phyloP scores from a whole-genome alignment of 768 basidiomycete species.

The Hebeloma cylindrosporum region DNA sequence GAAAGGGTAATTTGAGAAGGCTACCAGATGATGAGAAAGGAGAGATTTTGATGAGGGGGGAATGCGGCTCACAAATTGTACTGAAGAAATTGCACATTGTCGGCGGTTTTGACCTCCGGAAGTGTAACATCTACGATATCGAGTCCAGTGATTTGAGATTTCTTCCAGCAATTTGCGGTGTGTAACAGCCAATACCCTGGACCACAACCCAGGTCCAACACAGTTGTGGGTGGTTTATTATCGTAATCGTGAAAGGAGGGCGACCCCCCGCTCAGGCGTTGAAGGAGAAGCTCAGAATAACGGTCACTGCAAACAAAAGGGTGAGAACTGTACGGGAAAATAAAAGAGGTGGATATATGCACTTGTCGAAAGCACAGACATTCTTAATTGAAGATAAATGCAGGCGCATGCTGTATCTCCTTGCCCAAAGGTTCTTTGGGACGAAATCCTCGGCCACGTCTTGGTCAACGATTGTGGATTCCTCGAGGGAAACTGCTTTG shows the following conservation, averaged over 20 bases:
- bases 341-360: slow-evolving; percentile 23
- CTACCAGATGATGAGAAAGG: slow-evolving; percentile 37
- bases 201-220: slow-evolving; percentile 80
- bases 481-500: slow-evolving; percentile 22
- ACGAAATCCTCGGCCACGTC: slow-evolving; percentile 22
- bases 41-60: not conserved
- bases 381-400: slow-evolving; percentile 53
- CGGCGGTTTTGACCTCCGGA: slow-evolving; percentile 34
- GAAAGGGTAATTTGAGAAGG: slow-evolving; percentile 59
- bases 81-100: slow-evolving; percentile 53
- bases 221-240: slow-evolving; percentile 47
- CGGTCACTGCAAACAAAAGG: slow-evolving; percentile 50
- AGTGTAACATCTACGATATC: slow-evolving; percentile 56
- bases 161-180: slow-evolving; percentile 62
- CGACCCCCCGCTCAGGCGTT: slow-evolving; percentile 51
- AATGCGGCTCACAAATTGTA: slow-evolving; percentile 63
- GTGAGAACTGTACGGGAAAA: slow-evolving; percentile 3
- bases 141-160: slow-evolving; percentile 59
- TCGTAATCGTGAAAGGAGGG: slow-evolving; percentile 62
- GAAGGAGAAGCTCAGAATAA: slow-evolving; percentile 53
- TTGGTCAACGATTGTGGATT: slow-evolving; percentile 9
- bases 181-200: slow-evolving; percentile 65
- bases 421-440: slow-evolving; percentile 39
- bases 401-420: slow-evolving; percentile 46
- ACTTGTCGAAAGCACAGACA: slow-evolving; percentile 70